phyloP scores from a whole-genome alignment of 129 eudicot species.

The Artemisia argyi region DNA sequence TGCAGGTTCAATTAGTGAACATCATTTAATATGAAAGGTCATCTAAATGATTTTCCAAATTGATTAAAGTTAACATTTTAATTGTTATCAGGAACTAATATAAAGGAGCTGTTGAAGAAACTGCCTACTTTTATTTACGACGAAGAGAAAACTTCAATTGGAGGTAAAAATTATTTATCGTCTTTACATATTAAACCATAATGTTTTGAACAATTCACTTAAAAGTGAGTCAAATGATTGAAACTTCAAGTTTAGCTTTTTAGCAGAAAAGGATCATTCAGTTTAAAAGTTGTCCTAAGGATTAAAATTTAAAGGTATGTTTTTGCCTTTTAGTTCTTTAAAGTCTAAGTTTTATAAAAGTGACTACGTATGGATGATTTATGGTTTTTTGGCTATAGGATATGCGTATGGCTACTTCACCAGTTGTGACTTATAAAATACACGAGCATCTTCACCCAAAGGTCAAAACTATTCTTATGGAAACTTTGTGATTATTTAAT shows the following conservation, averaged over 20 bases:
- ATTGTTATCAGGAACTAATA: constrained; percentile 59
- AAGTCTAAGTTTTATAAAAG: too few relatives aligned
- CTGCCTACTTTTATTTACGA: constrained; percentile 83
- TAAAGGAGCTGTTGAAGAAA: constrained; percentile 74
- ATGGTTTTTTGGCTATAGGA: too few relatives aligned
- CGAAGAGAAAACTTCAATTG: constrained; percentile 70
- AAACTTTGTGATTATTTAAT: too few relatives aligned
- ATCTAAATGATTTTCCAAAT: background rate
- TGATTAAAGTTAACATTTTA: background rate
- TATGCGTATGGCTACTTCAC: too few relatives aligned
- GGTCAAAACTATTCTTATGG: too few relatives aligned
- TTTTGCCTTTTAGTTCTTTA: too few relatives aligned
- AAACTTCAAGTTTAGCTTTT: background rate
- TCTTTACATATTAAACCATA: background rate
- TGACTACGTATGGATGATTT: too few relatives aligned
- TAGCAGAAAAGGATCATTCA: background rate
- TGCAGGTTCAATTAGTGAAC: background rate
- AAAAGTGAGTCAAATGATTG: background rate
- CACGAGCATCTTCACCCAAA: too few relatives aligned
- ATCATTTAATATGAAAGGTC: too few relatives aligned
- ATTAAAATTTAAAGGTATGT: background rate
- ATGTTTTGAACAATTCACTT: background rate
- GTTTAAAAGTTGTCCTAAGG: background rate
- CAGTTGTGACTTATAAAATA: too few relatives aligned
- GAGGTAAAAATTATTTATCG: constrained; percentile 46